Base-by-base conservation (phyloP, 2,329 filamentous ascomycete species). In the Paracorniculantispora psalliotae region DNA sequence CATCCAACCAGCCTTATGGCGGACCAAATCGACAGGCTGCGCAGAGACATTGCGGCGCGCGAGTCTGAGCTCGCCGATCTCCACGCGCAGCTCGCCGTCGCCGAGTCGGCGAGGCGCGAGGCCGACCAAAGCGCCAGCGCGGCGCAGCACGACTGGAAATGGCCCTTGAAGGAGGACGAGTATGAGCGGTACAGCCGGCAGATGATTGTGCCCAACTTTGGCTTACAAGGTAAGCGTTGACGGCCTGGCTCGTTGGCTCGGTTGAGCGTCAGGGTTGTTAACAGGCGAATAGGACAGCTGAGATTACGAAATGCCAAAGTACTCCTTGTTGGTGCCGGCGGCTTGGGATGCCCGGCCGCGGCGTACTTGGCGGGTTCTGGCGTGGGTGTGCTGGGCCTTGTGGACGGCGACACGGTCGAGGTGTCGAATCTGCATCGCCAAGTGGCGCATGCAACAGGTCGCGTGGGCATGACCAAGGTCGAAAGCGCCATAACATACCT, bases 331-430 rank as follows among this genome's bases (percentile, higher is more conserved):
- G 94, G 94, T 12, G 87, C 90, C 2, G 94, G 94, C 6, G 94
- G 94, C 0, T 77, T 99, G 13, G 94, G 94, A 12, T 97, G 91
- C 70, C 94, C 94, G 12, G 92, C 94, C 13, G 90, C 92, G 0
- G 83, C 90, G n/a, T 99, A 99, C 69, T 83, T 99, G 1, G 91
- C 92, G 10, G 93, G 91, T 23, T 90, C 94, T 1, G 94, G 94
- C 0, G 82, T 97, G 1, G 92, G 92, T 9, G 89, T 81, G 0
- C 73, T 99, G 19, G 92, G 93, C 0, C 77, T 99, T 8, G 84
- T 94, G 25, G 94, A 99, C 69, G 92, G 89, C 3, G 94, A 99
- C 73, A 79, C 79, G 0, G 93, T 99, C 30, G 94, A 97, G 70
- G 76, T 81, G 17, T 96, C 92, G 28, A 99, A 99, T 69, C 79